Base-by-base conservation (phyloP, 2,329 filamentous ascomycete species). In the Exophiala lecanii-corni region DNA sequence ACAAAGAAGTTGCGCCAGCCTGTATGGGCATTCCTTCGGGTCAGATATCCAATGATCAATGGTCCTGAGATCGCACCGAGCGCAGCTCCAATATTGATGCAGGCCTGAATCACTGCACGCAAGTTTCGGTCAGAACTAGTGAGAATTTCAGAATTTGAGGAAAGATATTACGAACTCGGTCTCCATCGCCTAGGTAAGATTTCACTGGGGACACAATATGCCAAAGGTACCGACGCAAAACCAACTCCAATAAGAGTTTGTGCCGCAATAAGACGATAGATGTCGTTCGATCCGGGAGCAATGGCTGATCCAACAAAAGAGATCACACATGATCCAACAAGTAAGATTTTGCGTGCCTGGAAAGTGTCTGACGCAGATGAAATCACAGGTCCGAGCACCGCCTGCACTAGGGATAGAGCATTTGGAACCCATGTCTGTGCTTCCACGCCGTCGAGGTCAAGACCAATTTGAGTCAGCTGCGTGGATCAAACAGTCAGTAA, bases 101-200 rank as follows among this genome's bases (percentile, higher is more conserved):
- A 21, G 9, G 41, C 41, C 40, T 44, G 41, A 10, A 36, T 36
- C 25, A 44, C 41, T 44, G 16, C 9, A 30, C 5, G 38, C 5
- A 28, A 5, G 10, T n/a, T 17, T 18, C 10, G 19, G 12, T 16
- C 12, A 20, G 20, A 16, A 20, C n/a, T 21, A 6, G 13, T 25
- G 12, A 12, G 4, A 13, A 5, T 35, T 13, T 5, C 7, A 6
- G 16, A 21, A 10, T 6, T 16, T 7, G 19, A 30, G 23, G 23
- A 26, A 6, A 7, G 23, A 7, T 12, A 28, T n/a, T 21, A 44
- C 41, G 25, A 39, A 44, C 41, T 39, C 5, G 41, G 36, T 28
- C 45, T 20, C 45, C 45, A 48, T 44, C 28, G 38, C n/a, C 45
- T 18, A 3, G 45, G 45, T 18, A 48, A 28, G 20, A 48, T 48